These are phyloP conservation scores for Physcomitrium patens DNA, from an alignment of 225 moss, liverwort and hornwort genomes.

Conservation along the genomic window DNA sequence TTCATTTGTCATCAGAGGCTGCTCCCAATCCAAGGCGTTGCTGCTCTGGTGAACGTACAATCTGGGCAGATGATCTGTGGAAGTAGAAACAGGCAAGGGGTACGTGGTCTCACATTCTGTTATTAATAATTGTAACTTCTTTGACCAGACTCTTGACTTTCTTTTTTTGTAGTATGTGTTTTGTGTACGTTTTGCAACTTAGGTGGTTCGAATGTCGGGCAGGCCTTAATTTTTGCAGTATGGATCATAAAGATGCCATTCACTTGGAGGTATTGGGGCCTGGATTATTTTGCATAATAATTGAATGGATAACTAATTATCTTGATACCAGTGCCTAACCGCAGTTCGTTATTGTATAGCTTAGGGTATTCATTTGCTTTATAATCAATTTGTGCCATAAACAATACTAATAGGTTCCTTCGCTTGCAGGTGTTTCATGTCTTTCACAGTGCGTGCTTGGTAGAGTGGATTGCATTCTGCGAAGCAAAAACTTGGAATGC, in stretches of 20 bases:
- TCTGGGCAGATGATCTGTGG: constrained; percentile 98
- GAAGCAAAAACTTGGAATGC: constrained; percentile 93
- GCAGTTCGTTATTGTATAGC: background rate
- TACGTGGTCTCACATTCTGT: constrained; percentile 34
- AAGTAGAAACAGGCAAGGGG: constrained; percentile 96
- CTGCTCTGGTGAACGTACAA: constrained; percentile 87
- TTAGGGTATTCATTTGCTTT: background rate
- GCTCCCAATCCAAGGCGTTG: constrained; percentile 83
- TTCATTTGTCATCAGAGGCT: constrained; percentile 98
- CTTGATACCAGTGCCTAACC: no score
- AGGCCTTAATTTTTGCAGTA: no score
- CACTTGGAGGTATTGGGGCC: no score
- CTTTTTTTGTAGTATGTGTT: no score
- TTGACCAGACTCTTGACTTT: no score
- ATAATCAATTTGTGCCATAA: constrained; percentile 5
- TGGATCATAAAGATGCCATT: no score
- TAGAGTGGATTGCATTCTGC: constrained; percentile 96
- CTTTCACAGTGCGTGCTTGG: constrained; percentile 87
- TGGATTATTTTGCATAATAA: no score
- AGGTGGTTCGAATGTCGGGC: no score
- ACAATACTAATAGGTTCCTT: constrained; percentile 21
- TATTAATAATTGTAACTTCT: no score
- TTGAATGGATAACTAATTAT: background rate
- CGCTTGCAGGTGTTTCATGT: constrained; percentile 93
- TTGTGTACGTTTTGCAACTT: no score